Evolutionary conservation across 768 basidiomycete species (phyloP).

Genomic region (Panus rudis): DNA sequence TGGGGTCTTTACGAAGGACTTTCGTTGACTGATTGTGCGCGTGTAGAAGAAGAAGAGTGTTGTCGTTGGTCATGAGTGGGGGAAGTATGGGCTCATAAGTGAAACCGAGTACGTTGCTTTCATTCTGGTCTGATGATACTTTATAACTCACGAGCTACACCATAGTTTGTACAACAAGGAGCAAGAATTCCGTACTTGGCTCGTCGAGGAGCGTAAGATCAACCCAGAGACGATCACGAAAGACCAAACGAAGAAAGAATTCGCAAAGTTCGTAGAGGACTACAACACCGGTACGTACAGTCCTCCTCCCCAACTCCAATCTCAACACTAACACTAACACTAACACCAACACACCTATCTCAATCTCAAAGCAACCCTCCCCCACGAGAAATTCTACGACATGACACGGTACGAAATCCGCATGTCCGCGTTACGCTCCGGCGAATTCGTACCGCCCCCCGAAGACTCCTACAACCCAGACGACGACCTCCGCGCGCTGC

Average conservation of each 20-base stretch:
- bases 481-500: constrained; percentile 76
- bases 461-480: constrained; percentile 76
- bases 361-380: constrained; percentile 92
- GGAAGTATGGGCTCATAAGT: constrained; percentile 81
- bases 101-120: constrained; percentile 67
- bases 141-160: constrained; percentile 3
- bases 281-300: constrained; percentile 67
- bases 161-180: constrained; percentile 73
- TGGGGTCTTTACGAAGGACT: background rate
- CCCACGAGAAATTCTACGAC: constrained; percentile 93
- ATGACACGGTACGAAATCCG: constrained; percentile 79
- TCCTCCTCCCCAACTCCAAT: constrained; percentile 1
- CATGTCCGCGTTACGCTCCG: constrained; percentile 80
- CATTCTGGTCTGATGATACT: background rate
- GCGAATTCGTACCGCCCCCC: constrained; percentile 68
- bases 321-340: background rate
- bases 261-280: constrained; percentile 75
- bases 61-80: constrained; percentile 67
- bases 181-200: constrained; percentile 87
- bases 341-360: background rate
- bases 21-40: constrained; percentile 5
- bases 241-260: constrained; percentile 82
- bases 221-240: constrained; percentile 87
- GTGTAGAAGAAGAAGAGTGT: constrained; percentile 53
- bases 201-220: constrained; percentile 85